Base-by-base conservation (phyloP, 2,329 filamentous ascomycete genomes). In the Aspergillus sp. region DNA sequence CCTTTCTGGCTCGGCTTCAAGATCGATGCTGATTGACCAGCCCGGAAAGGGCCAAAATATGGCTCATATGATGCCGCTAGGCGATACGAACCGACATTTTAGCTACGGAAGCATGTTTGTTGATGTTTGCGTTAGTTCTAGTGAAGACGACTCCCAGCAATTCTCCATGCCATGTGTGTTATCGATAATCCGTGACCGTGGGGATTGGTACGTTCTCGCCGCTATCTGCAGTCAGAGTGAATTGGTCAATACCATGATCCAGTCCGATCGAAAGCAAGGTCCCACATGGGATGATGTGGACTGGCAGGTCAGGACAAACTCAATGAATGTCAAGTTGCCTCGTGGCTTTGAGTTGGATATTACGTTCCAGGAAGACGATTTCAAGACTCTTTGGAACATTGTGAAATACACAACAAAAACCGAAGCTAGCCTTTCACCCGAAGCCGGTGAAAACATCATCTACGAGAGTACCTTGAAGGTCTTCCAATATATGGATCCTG, bases 331-430 rank as follows among this genome's bases (percentile, higher is more conserved):
- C 32, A 79, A 79, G 47, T 69, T 95, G 12, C 85, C 87, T 1
- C 81, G 88, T 51, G 87, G 87, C 1, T 91, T 93, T 58, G 71
- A 84, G 45, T 68, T 95, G 34, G 79, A 78, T 13, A 70, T 93
- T 12, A 81, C 85, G 50, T 83, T 90, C 59, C 76, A 75, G 10
- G 86, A 90, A 55, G 72, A 78, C n/a, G 88, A 95, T 59, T 95
- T 86, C 69, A 80, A 83, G 48, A 82, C 79, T 49, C 68, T 95
- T 8, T 90, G 85, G 81, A 86, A 82, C 54, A 88, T 94, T 65
- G 88, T 90, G 52, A 88, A 95, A 47, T 91, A 94, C 61, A 88
- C 86, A 27, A 79, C 78, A 51, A 88, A 86, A 56, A 81, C 91
- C 2, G 85, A 90, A 58, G 75, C 77, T 27, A 86, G 81, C 40